Conservation (phyloP, 768 basidiomycete species). For the Mycena maculata region DNA sequence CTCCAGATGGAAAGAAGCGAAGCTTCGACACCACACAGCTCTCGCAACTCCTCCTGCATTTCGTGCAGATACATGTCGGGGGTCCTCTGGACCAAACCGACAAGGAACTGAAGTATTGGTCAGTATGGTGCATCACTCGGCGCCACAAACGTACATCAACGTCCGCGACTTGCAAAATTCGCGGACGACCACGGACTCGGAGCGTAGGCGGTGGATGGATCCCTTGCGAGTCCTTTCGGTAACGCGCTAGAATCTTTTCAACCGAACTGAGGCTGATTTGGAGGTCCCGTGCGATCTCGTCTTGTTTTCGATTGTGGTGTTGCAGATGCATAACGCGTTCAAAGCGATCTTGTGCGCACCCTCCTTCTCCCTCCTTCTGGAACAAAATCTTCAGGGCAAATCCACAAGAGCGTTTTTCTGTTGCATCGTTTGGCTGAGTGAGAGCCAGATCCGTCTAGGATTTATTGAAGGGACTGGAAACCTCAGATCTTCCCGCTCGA, state of each 20-base stretch:
- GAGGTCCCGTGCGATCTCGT: slow-evolving; percentile 8
- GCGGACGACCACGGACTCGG: slow-evolving; percentile 6
- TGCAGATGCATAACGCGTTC: too few relatives aligned
- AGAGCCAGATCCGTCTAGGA: slow-evolving; percentile 19
- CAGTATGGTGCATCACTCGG: not conserved
- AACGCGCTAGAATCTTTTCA: not conserved
- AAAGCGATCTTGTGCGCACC: too few relatives aligned
- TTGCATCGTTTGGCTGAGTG: slow-evolving; percentile 22
- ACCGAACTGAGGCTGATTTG: not conserved
- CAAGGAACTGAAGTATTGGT: not conserved
- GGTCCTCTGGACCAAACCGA: slow-evolving; percentile 7
- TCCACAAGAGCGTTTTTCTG: too few relatives aligned
- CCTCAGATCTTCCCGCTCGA: slow-evolving; percentile 25
- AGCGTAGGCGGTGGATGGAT: not conserved
- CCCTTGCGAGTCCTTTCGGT: not conserved
- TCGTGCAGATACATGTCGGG: slow-evolving; percentile 28
- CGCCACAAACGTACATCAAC: slow-evolving; percentile 7
- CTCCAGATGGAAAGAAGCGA: slow-evolving; percentile 22
- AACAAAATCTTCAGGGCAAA: too few relatives aligned
- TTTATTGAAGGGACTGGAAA: slow-evolving; percentile 10
- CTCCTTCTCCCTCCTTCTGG: too few relatives aligned
- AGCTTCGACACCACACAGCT: slow-evolving; percentile 7
- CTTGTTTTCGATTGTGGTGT: slow-evolving; percentile 4
- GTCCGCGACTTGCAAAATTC: not conserved
- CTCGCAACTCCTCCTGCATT: slow-evolving; percentile 16